Base-by-base conservation (phyloP, 768 basidiomycete species). In the Trametes cubensis region DNA sequence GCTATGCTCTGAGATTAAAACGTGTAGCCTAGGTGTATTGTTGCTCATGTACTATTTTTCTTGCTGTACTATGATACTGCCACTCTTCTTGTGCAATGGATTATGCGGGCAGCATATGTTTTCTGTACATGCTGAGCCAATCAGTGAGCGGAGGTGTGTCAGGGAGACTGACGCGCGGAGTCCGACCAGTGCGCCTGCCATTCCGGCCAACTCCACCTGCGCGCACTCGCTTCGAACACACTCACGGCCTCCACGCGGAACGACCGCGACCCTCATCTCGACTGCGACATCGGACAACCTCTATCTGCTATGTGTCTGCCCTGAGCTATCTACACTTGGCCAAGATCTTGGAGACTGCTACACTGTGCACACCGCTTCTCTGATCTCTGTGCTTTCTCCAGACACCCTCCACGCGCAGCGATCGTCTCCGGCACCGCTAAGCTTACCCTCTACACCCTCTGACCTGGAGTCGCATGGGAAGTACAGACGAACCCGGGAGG, bases 401-500 rank as follows among this genome's bases (percentile, higher is more conserved):
- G 52, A 25, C 56, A 53, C 38, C 42, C 41, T 38, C 30, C 51
- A 55, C 54, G 52, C 54, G 52, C 23, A 52, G 52, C 45, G 46
- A 39, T 28, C 30, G 46, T 60, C 50, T 45, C 28, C 38, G 44
- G 55, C 38, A n/a, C 30, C 47, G 41, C 41, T 52, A 42, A 53
- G 46, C 30, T 52, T 57, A 21, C 23, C 60, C 39, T 56, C 58
- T 18, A 53, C 61, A 47, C 34, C 45, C 34, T 26, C 47, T 34
- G 3, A 34, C 41, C 38, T 21, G 52, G 38, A 28, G 44, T 55
- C 60, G 52, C 50, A 66, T 62, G 60, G 56, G 48, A 25, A 49
- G 49, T 25, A 53, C 45, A 46, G 54, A 67, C 53, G 56, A 61
- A 42, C 55, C 49, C n/a, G 55, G 62, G 48, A 50, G 63, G 64